Evolutionary conservation across 495 filamentous ascomycete genomes (phyloP).

Genomic region (Bryoglossum gracile): DNA sequence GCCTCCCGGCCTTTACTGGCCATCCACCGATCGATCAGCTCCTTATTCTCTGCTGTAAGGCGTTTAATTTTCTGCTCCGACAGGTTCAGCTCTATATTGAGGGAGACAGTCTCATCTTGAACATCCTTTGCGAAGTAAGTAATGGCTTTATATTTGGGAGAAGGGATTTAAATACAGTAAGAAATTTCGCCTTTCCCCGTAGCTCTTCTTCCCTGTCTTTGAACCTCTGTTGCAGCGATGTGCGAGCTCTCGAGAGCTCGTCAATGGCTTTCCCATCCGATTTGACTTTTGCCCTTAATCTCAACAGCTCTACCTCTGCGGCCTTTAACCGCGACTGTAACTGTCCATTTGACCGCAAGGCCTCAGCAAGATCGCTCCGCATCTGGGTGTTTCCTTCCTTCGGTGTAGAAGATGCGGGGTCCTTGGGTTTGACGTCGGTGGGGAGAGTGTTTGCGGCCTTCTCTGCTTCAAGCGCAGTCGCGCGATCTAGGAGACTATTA

Average conservation of each 20-base stretch:
- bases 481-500: slow-evolving; percentile 61
- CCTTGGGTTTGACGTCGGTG: slow-evolving; percentile 7
- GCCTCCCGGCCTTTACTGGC: slow-evolving; percentile 75
- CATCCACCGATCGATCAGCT: slow-evolving; percentile 89
- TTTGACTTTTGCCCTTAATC: slow-evolving; percentile 47
- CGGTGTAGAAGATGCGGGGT: slow-evolving; percentile 22
- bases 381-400: slow-evolving; percentile 41
- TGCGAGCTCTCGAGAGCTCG: slow-evolving; percentile 55
- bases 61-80: slow-evolving; percentile 61
- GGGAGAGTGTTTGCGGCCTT: slow-evolving; percentile 30
- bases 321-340: slow-evolving; percentile 53
- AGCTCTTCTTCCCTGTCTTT: slow-evolving; percentile 83
- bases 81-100: slow-evolving; percentile 84
- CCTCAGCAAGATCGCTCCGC: slow-evolving; percentile 59
- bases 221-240: slow-evolving; percentile 51
- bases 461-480: slow-evolving; percentile 48
- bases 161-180: slow-evolving; percentile 49
- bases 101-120: slow-evolving; percentile 81
- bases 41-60: slow-evolving; percentile 75
- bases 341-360: slow-evolving; percentile 62
- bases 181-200: slow-evolving; percentile 67
- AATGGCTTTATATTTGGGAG: not conserved
- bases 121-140: slow-evolving; percentile 49
- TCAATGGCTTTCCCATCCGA: slow-evolving; percentile 50
- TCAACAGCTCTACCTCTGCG: slow-evolving; percentile 53